These are phyloP conservation scores for Thalassiosira sp. DNA, from an alignment of 352 stramenopile species.

Conservation along the genomic window DNA sequence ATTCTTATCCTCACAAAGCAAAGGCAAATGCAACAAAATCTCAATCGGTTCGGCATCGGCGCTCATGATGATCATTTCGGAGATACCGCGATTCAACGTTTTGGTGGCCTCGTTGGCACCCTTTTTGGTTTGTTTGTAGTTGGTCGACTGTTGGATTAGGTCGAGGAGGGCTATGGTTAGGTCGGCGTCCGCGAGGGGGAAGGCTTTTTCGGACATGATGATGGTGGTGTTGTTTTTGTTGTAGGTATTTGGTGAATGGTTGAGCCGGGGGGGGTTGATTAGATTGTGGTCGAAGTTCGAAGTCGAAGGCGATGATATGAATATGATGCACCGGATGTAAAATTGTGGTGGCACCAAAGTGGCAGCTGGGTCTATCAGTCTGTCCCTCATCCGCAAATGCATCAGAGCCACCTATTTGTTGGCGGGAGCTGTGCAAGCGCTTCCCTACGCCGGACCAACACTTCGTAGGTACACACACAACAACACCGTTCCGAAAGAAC, in stretches of 20 bases:
- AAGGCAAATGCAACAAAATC: slow-evolving; percentile 98
- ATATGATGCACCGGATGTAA: no score
- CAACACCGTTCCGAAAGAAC: slow-evolving; percentile 2
- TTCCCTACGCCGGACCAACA: no score
- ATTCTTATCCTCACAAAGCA: slow-evolving; percentile 99
- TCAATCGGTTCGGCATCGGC: slow-evolving; percentile 99
- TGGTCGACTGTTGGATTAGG: slow-evolving; percentile 98
- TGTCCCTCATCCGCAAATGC: background rate
- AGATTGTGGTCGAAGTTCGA: background rate
- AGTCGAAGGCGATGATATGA: background rate
- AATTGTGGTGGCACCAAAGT: no score
- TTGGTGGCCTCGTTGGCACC: slow-evolving; percentile 99
- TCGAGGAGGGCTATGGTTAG: slow-evolving; percentile 98
- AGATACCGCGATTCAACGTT: slow-evolving; percentile 99
- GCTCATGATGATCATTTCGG: slow-evolving; percentile 99
- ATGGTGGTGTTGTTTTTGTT: background rate
- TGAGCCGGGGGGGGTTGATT: background rate
- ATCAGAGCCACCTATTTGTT: slow-evolving; percentile 1
- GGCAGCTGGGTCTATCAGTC: no score
- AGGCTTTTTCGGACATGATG: slow-evolving; percentile 88
- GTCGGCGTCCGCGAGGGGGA: slow-evolving; percentile 96
- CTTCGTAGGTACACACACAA: no score
- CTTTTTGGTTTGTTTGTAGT: slow-evolving; percentile 99
- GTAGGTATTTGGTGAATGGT: background rate
- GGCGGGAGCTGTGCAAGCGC: background rate